Evolutionary conservation across 2,329 filamentous ascomycete genomes (phyloP).

Genomic region (Claviceps paspali): DNA sequence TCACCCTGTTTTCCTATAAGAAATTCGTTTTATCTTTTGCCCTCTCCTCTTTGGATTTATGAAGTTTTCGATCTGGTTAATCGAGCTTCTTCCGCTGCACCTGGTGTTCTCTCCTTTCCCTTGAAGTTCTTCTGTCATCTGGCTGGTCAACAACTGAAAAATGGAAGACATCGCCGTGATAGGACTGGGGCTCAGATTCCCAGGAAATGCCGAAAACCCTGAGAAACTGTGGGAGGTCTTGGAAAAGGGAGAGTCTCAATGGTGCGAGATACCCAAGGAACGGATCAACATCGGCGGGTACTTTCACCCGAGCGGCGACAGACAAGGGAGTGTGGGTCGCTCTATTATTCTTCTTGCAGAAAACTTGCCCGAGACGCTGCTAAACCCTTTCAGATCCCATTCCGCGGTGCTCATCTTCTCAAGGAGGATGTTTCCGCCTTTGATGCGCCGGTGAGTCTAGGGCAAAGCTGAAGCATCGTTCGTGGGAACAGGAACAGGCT

Average conservation of each 20-base stretch:
- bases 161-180: conserved; percentile 33
- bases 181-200: conserved; percentile 36
- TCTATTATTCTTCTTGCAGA: background rate
- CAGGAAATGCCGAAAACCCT: conserved; percentile 29
- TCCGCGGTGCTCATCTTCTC: conserved; percentile 36
- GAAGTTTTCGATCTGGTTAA: background rate
- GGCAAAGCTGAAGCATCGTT: background rate
- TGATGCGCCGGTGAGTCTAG: conserved; percentile 28
- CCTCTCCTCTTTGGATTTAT: background rate
- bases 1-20: background rate
- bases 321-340: conserved; percentile 30
- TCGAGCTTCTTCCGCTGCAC: background rate
- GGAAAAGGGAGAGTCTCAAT: conserved; percentile 26
- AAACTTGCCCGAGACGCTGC: too few species aligned
- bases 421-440: conserved; percentile 30
- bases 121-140: background rate
- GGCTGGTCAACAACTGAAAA: background rate
- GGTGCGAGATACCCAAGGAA: conserved; percentile 31
- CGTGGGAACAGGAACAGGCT: background rate
- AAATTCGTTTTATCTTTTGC: background rate
- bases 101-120: background rate
- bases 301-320: conserved; percentile 34
- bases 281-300: conserved; percentile 38
- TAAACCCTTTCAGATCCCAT: conserved; percentile 26
- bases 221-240: conserved; percentile 35